Evolutionary conservation across 2,329 filamentous ascomycete species (phyloP).

Genomic region (Alternaria sp.): DNA sequence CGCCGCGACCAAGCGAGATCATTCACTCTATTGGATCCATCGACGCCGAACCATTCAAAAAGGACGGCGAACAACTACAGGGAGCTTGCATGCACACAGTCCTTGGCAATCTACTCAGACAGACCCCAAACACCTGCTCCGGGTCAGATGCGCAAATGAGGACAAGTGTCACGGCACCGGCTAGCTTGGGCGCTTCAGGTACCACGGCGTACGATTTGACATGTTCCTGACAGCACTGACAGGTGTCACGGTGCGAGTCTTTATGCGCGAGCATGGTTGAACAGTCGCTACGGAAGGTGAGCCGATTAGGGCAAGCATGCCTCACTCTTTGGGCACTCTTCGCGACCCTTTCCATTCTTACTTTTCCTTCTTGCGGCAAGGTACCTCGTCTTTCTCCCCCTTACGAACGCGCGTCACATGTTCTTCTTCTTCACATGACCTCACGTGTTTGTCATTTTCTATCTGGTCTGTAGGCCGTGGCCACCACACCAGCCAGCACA

Average conservation of each 20-base stretch:
- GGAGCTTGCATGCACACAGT: conserved; percentile 5
- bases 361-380: neutral
- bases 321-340: neutral
- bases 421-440: neutral
- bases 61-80: neutral
- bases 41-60: neutral
- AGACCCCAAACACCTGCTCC: conserved; percentile 2
- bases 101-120: conserved; percentile 5
- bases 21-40: neutral
- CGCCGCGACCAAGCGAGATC: neutral
- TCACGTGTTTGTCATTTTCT: neutral
- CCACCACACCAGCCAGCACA: conserved; percentile 1
- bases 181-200: neutral
- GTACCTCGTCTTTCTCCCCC: neutral
- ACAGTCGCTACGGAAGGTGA: neutral
- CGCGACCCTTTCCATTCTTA: neutral
- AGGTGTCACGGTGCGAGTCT: conserved; percentile 31
- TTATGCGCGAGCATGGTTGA: neutral
- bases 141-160: conserved; percentile 19
- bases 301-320: neutral
- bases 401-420: neutral
- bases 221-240: conserved; percentile 31
- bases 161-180: neutral
- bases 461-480: neutral
- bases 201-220: conserved; percentile 13